Conservation (phyloP, 176 grass and related monocot genomes). For the Cenchrus purpureus region DNA sequence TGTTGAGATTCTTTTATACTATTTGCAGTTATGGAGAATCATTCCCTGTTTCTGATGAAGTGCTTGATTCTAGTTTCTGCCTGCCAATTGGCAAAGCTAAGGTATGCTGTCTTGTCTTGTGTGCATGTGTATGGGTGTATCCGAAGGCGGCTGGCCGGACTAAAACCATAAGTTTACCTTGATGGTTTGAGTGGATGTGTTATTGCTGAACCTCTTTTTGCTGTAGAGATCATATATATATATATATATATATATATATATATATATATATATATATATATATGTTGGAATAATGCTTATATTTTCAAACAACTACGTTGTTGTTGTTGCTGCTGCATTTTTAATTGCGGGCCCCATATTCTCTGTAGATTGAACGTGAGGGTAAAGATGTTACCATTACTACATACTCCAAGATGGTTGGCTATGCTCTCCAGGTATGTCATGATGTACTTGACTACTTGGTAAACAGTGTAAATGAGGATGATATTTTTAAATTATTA, state of each 20-base stretch:
- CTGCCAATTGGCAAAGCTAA: slow-evolving; percentile 96
- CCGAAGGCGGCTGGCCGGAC: background rate
- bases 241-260: slow-evolving; percentile 31
- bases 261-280: slow-evolving; percentile 4
- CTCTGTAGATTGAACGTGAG: slow-evolving; percentile 83
- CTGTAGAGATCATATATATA: slow-evolving; percentile 14
- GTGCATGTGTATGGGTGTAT: background rate
- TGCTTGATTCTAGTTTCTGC: slow-evolving; percentile 96
- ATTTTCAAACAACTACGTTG: background rate
- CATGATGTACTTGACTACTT: slow-evolving; percentile 22
- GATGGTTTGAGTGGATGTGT: background rate
- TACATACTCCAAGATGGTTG: slow-evolving; percentile 95
- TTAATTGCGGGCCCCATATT: background rate
- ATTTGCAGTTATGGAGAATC: slow-evolving; percentile 85
- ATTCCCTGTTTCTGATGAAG: slow-evolving; percentile 92
- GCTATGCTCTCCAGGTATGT: slow-evolving; percentile 88
- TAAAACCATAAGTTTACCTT: background rate
- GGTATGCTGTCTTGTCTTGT: slow-evolving; percentile 52
- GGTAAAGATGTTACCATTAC: slow-evolving; percentile 94
- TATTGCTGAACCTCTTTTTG: background rate
- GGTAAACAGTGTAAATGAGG: background rate
- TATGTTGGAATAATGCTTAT: slow-evolving; percentile 13
- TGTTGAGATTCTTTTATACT: slow-evolving; percentile 29
- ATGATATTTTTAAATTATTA: background rate
- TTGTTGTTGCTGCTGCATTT: too few relatives aligned